phyloP scores from a whole-genome alignment of 2,329 filamentous ascomycete species.

The Pseudogymnoascus sp. region DNA sequence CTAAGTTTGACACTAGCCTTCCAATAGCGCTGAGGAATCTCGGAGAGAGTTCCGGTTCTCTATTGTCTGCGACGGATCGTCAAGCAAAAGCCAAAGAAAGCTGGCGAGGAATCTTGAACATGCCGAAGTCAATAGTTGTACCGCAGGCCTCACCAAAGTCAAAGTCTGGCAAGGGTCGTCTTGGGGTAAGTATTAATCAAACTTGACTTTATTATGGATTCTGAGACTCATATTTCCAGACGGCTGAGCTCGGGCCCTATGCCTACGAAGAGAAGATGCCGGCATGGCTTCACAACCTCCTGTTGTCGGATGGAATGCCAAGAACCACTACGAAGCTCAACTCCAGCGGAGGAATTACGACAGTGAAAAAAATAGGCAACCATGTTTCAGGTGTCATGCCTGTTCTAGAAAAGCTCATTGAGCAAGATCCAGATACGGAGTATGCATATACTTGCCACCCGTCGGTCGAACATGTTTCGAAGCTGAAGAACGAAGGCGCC shows the following conservation, averaged over 20 bases:
- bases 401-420: constrained; percentile 53
- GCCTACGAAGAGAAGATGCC: constrained; percentile 71
- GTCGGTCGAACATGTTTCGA: constrained; percentile 68
- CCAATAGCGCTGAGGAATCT: constrained; percentile 22
- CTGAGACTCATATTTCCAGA: constrained; percentile 25
- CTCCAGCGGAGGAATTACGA: constrained; percentile 35
- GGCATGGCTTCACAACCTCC: constrained; percentile 51
- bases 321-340: constrained; percentile 43
- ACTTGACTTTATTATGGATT: constrained; percentile 11
- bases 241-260: constrained; percentile 59
- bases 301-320: constrained; percentile 50
- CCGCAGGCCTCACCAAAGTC: constrained; percentile 10
- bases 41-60: constrained; percentile 14
- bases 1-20: constrained; percentile 21
- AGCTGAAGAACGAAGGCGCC: constrained; percentile 69
- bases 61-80: constrained; percentile 14
- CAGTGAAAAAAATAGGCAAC: constrained; percentile 38
- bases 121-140: constrained; percentile 20
- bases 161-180: constrained; percentile 19
- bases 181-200: constrained; percentile 28
- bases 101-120: constrained; percentile 29
- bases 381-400: constrained; percentile 47
- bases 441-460: constrained; percentile 74
- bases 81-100: constrained; percentile 22
- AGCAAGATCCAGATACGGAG: constrained; percentile 53